Evolutionary conservation across 805 yeast species (phyloP).

Genomic region (Kuraishia piskuri): DNA sequence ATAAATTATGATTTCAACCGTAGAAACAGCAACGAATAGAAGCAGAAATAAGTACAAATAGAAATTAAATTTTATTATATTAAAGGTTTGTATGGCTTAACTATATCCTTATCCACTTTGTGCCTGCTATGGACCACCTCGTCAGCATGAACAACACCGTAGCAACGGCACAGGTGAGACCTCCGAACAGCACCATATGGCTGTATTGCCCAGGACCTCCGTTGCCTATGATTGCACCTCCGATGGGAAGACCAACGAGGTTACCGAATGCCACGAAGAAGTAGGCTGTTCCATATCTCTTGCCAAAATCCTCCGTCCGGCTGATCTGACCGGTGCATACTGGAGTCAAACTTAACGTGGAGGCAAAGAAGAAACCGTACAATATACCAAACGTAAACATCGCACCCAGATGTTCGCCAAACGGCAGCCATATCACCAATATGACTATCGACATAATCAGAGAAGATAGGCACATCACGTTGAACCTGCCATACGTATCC

Average conservation of each 20-base stretch:
- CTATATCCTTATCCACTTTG: not conserved
- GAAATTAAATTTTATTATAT: no score
- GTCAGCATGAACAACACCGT: not conserved
- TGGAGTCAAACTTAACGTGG: conserved; percentile 58
- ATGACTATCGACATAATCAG: conserved; percentile 31
- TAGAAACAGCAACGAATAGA: no score
- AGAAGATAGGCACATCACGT: conserved; percentile 39
- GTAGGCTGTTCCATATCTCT: conserved; percentile 59
- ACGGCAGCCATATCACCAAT: conserved; percentile 51
- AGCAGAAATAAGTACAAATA: no score
- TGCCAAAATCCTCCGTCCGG: conserved; percentile 58
- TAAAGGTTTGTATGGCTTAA: no score
- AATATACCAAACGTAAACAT: conserved; percentile 44
- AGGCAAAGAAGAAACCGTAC: conserved; percentile 54
- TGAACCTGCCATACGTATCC: conserved; percentile 44
- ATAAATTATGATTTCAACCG: no score
- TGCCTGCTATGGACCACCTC: not conserved
- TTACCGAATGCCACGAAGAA: conserved; percentile 45
- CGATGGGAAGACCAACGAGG: conserved; percentile 38
- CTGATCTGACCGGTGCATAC: conserved; percentile 62
- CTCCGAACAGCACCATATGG: conserved; percentile 22
- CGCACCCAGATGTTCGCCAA: conserved; percentile 33
- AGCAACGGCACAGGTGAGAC: conserved; percentile 1
- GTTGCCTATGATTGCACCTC: conserved; percentile 36
- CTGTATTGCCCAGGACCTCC: conserved; percentile 21